Evolutionary conservation across 345 rosid genomes (phyloP), one percentile per base, ranked within the genome.

Genomic region (Syzygium aqueum): DNA sequence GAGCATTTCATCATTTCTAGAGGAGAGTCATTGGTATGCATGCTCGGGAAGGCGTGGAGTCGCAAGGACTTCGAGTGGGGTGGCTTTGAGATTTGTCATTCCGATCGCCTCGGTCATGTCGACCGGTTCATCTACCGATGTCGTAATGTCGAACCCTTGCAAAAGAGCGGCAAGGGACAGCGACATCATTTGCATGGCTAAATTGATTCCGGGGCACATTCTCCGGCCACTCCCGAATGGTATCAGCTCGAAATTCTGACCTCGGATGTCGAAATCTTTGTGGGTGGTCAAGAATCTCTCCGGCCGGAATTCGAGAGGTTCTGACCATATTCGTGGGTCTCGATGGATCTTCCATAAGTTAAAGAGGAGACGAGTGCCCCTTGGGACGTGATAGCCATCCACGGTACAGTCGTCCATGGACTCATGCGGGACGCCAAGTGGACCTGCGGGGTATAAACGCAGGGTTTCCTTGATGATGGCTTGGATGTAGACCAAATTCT

Each of bases 401-500:
- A 87, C 84, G 14, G 63, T 86, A 84, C 93, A 89, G 67, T 91
- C 93, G 51, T 93, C 92, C 17, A 86, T 21, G n/a, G 92, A 78
- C 85, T 91, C 90, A 25, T 89, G 94, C 0, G 92, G 91, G 21
- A 89, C 52, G 1, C 88, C 53, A 2, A 93, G 80, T 16, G 94
- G 93, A 1, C 53, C 90, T 0, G 94, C 84, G 1, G 93, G 92
- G 61, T 88, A 89, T 15, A 92, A 53, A 37, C 93, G 89, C 28
- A 92, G 4, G 19, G 94, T 89, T 88, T 93, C 94, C 88, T 93
- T 91, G 19, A 89, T 46, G 11, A 93, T 82, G 30, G 94, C 93
- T 65, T 89, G 85, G 21, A 92, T 86, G 77, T 91, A 91, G 19
- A 67, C 83, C 12, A 94, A 56, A 65, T 87, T 93, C 3, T 59